phyloP scores from a whole-genome alignment of 441 rosid species.

The Dalechampia spathulata region DNA sequence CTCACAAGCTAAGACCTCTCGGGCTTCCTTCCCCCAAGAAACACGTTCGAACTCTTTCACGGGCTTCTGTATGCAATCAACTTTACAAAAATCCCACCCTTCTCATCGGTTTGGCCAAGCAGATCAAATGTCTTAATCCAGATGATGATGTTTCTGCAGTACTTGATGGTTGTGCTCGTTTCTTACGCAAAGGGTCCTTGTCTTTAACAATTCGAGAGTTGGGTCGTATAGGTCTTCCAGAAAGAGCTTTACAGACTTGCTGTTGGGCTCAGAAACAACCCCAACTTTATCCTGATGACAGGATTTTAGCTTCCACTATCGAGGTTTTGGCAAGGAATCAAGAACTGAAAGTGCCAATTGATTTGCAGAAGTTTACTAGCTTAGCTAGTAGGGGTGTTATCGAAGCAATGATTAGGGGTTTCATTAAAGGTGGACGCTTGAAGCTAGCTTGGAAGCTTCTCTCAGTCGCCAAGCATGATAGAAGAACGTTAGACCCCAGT shows the following conservation, averaged over 20 bases:
- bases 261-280: slow-evolving; percentile 75
- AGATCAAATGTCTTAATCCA: slow-evolving; percentile 38
- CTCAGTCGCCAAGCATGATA: slow-evolving; percentile 35
- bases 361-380: slow-evolving; percentile 41
- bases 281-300: slow-evolving; percentile 63
- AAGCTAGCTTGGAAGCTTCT: slow-evolving; percentile 67
- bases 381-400: slow-evolving; percentile 58
- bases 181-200: slow-evolving; percentile 68
- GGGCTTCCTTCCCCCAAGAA: slow-evolving; percentile 57
- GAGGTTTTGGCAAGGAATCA: slow-evolving; percentile 66
- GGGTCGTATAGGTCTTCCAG: slow-evolving; percentile 69
- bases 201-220: slow-evolving; percentile 60
- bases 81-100: slow-evolving; percentile 53
- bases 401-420: slow-evolving; percentile 79
- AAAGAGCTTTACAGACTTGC: slow-evolving; percentile 64
- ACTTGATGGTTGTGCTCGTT: slow-evolving; percentile 44
- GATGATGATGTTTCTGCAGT: slow-evolving; percentile 48
- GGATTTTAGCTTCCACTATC: slow-evolving; percentile 53
- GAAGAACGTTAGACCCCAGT: slow-evolving; percentile 51
- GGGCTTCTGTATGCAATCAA: slow-evolving; percentile 35
- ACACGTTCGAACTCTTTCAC: slow-evolving; percentile 24
- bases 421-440: slow-evolving; percentile 59
- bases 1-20: slow-evolving; percentile 64
- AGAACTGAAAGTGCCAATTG: slow-evolving; percentile 48
- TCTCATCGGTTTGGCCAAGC: slow-evolving; percentile 63